These are phyloP conservation scores for Senna tora DNA, from an alignment of 306 rosid genomes.

Conservation along the genomic window DNA sequence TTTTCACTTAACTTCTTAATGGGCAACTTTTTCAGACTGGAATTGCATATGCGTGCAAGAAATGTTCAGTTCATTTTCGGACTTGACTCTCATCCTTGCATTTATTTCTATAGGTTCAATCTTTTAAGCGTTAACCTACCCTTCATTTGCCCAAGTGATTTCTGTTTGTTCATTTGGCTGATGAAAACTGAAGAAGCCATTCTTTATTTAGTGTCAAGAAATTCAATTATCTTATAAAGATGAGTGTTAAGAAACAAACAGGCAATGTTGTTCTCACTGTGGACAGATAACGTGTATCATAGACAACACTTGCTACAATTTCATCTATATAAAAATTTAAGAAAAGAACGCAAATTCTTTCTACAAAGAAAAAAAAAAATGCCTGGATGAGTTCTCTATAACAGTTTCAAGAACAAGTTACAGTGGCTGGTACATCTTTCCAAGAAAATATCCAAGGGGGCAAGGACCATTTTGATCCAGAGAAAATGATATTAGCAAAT, in stretches of 20 bases:
- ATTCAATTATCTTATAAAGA: conserved; percentile 7
- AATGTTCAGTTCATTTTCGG: background rate
- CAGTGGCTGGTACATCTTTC: conserved; percentile 46
- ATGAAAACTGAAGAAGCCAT: background rate
- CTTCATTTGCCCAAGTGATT: background rate
- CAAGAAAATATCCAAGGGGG: conserved; percentile 27
- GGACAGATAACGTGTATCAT: conserved; percentile 27
- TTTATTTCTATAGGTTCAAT: background rate
- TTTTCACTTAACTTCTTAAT: background rate
- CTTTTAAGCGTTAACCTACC: background rate
- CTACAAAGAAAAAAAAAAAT: conserved; percentile 33
- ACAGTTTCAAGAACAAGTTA: conserved; percentile 44
- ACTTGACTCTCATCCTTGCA: background rate
- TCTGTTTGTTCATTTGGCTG: background rate
- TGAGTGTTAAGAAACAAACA: conserved; percentile 8
- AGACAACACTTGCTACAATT: conserved; percentile 41
- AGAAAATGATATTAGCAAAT: conserved; percentile 33
- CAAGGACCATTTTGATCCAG: conserved; percentile 44
- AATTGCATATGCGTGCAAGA: background rate
- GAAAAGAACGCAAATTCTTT: conserved; percentile 1
- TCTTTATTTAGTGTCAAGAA: conserved; percentile 2
- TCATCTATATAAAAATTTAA: conserved; percentile 2
- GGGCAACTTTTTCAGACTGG: background rate
- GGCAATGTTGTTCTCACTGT: conserved; percentile 36
- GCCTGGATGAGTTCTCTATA: conserved; percentile 36